Base-by-base conservation (phyloP, 2,329 filamentous ascomycete species). In the Didymellaceae sp. region DNA sequence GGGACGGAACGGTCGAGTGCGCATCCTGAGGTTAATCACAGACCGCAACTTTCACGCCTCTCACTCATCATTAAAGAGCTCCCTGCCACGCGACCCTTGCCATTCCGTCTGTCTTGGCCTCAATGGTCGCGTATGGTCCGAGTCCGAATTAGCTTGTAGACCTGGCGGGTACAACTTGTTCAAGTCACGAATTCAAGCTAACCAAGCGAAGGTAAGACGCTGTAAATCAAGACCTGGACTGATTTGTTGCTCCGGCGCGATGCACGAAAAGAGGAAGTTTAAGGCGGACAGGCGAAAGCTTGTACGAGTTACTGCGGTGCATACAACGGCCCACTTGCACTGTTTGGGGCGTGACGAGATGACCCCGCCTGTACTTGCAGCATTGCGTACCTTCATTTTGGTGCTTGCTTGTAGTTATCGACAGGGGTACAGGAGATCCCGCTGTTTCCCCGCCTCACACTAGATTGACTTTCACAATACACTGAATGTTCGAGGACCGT, bases 11-110 rank as follows among this genome's bases (percentile, higher is more conserved):
- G 59, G 43, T 34, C 61, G 59, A 59, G 64, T 63, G 62, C 64
- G 68, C 69, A 72, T 72, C 52, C 62, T 71, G 66, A 61, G 50
- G 55, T 64, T 68, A 65, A 51, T 67, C 58, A 66, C 55, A 55
- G 53, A 52, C 55, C 55, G 49, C 55, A 59, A 51, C 22, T 41
- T 37, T 18, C 31, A 51, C 42, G 48, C 42, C 35, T 45, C 41
- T 24, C 24, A 24, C 30, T 22, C 16, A 26, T 45, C 51, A 57
- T 62, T 37, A 55, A 32, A 43, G 37, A 49, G 51, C 20, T 41
- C 50, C 59, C 48, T 45, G 44, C 45, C 39, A 43, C 43, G 52
- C 30, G 35, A 56, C 47, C 47, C 32, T 46, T 52, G 16, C 30
- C 33, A 37, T 42, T 45, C 28, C 33, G 13, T 25, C 5, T 17